Base-by-base conservation (phyloP, 495 filamentous ascomycete species). In the Penicillium desertorum region DNA sequence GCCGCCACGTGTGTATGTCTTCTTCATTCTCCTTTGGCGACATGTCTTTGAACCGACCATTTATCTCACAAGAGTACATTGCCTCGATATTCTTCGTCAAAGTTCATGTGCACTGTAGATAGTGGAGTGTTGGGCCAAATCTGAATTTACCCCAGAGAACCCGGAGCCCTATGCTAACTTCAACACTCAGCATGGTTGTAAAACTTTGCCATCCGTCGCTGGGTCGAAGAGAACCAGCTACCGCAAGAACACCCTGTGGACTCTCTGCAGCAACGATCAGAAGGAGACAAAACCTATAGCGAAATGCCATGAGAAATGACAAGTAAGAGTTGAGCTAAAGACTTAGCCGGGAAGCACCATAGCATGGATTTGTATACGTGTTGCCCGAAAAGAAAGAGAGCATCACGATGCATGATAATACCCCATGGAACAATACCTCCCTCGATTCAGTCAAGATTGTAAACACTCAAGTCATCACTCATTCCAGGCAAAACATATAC, bases 91-190 rank as follows among this genome's bases (percentile, higher is more conserved):
- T 7, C 51, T 83, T 52, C 74, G 81, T 5, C 80, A 83, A 48
- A 82, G 43, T 71, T 84, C 36, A 84, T 84, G 81, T 84, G 81
- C 60, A 76, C 72, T 5, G 66, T 75, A 12, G 81, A 84, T 55
- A 77, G 75, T 8, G 78, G 76, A 11, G 70, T 83, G 0, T 59
- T 83, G 3, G 81, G 80, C 2, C 79, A 83, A 51, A 72, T 84
- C 19, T 84, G 81, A 80, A 72, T 74, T 43, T 71, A 78, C 44
- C 62, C 64, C 0, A 73, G 4, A 47, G 62, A n/a, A n/a, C 19
- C 80, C 81, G 1, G 66, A 67, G 30, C 73, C 79, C 1, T 82
- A 77, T 57, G 72, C 78, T 7, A 79, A 85, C 50, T 84, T 85
- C 66, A 80, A 82, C 57, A 83, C 80, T 0, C 57, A 71, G 44